Evolutionary conservation across 108 stramenopile genomes (phyloP).

Genomic region (Schizochytrium sp.): DNA sequence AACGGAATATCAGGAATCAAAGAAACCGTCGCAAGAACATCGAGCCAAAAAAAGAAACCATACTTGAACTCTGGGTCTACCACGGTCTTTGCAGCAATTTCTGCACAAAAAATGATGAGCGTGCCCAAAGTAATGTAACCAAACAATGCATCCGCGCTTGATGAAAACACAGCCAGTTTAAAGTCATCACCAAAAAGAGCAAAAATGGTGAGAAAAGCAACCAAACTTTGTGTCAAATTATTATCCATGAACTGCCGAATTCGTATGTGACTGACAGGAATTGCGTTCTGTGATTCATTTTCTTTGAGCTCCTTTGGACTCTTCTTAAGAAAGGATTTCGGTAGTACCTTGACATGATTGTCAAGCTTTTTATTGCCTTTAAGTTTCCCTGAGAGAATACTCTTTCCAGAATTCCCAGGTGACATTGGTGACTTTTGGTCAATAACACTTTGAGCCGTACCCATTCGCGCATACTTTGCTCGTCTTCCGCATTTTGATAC

Average conservation of each 20-base stretch:
- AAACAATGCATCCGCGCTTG: slow-evolving; percentile 20
- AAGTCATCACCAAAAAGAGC: slow-evolving; percentile 68
- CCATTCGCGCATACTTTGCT: background rate
- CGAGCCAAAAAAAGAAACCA: slow-evolving; percentile 65
- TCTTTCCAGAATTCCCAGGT: background rate
- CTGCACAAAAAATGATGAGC: slow-evolving; percentile 4
- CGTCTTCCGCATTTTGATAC: background rate
- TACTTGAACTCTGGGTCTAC: slow-evolving; percentile 5
- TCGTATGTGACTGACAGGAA: background rate
- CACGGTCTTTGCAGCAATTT: background rate
- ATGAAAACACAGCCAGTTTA: slow-evolving; percentile 43
- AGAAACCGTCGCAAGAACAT: slow-evolving; percentile 60
- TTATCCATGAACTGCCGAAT: background rate
- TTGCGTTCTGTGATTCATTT: background rate
- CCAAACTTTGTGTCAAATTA: slow-evolving; percentile 3
- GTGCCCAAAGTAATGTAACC: background rate
- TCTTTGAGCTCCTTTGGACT: background rate
- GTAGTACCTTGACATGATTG: slow-evolving; percentile 1
- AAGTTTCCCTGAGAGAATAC: background rate
- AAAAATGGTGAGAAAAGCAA: slow-evolving; percentile 59
- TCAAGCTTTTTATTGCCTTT: background rate
- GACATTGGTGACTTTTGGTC: background rate
- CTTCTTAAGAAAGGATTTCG: background rate
- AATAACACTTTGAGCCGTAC: background rate
- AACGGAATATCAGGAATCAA: slow-evolving; percentile 65